Base-by-base conservation (phyloP, 2,329 filamentous ascomycete genomes). In the Coniosporium tulheliwenetii region DNA sequence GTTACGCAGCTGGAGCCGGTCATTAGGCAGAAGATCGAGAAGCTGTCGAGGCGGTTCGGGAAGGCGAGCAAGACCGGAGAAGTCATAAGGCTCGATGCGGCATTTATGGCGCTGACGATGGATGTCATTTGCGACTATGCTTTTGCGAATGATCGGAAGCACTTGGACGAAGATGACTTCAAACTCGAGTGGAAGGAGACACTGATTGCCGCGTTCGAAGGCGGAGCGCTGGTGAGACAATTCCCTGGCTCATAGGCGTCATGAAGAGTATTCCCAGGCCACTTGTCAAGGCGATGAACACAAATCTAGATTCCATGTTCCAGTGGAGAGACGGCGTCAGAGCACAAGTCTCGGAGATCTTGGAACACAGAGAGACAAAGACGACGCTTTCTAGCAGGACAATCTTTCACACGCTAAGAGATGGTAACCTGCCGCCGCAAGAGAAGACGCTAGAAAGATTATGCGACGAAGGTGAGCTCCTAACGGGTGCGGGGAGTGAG, bases 41-140 rank as follows among this genome's bases (percentile, higher is more conserved):
- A 52, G 40, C 44, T 62, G 10, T 53, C 45, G 14, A 37, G 38
- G 3, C 44, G 51, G 8, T 42, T 57, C 13, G 30, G 45, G 40
- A 45, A 45, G 42, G 40, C 39, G 38, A 40, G 44, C 10, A 39
- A 39, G 8, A 31, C 43, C 13, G 43, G 41, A 35, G 16, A 39
- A 37, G 43, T 19, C 8, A 48, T 26, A 34, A 46, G 1, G 10
- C 8, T 55, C 29, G 44, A 45, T 44, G 41, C 47, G 37, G 44
- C 43, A 3, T 45, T 49, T 41, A 29, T 45, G 5, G 57, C 52
- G 1, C 40, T 60, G 38, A 56, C 57, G 2, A 51, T 52, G 8
- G 60, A 64, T 42, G 47, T 63, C 9, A 57, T 62, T 30, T 54
- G 53, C 15, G 51, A 60, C 36, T 63, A 62, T 42, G 49, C 48